Evolutionary conservation across 176 grass and related monocot species (phyloP), one percentile per base, ranked within the genome.

Genomic region (Aechmea fasciata): DNA sequence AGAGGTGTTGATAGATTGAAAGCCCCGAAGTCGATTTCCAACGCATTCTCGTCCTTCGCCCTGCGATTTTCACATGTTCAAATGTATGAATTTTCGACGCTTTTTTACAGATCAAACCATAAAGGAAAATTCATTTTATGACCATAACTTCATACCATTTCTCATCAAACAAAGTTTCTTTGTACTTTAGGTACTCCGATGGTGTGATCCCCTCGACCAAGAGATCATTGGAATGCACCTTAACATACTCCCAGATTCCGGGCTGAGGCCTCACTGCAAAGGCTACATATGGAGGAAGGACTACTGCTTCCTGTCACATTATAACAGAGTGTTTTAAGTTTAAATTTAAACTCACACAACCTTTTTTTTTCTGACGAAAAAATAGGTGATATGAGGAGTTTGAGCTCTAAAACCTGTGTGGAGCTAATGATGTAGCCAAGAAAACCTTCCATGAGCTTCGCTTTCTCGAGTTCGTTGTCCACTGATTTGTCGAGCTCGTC

Each of bases 231-330:
- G 94, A 82, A 3, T 90, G 82, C 71, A 99, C 80, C 61, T 84
- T 99, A 23, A 99, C 79, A 3, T 85, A 84, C 85, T 99, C 94
- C 94, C 94, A 99, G 23, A 99, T 80, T 65, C 94, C 90, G 49
- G 89, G 94, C 68, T 99, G 82, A 66, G 80, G 55, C 78, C 94
- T 86, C 50, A 99, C 94, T 9, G 89, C 87, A 23, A 93, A 93
- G 10, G 90, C 87, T 1, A 99, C 77, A 19, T 75, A 77, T 4
- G 94, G 94, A 18, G 94, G 94, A 65, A 99, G 84, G 65, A 90
- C 89, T 11, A 83, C 89, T 19, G 94, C 94, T 82, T 99, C 94
- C 94, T 99, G 79, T 11, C 65, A 70, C 62, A 41, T 41, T 41
- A 41, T 41, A 41, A 41, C 33, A 26, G 25, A 26, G 25, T 26